These are phyloP conservation scores for Pseudevernia furfuracea DNA, from an alignment of 495 filamentous ascomycete species.

Conservation along the genomic window DNA sequence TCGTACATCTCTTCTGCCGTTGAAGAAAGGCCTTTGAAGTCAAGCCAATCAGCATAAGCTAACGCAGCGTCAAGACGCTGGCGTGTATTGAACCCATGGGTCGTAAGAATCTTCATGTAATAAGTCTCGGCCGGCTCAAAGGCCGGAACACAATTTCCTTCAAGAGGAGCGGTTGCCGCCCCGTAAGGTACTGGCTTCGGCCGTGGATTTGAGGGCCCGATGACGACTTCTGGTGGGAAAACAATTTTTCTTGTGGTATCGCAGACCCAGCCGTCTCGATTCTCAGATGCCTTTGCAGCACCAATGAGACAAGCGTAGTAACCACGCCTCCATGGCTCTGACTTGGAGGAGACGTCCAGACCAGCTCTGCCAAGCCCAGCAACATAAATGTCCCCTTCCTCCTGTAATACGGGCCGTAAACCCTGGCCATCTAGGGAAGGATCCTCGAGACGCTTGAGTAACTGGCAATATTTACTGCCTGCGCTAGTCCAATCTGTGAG, in stretches of 20 bases:
- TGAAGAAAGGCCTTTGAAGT: conserved; percentile 57
- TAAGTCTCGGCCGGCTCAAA: conserved; percentile 59
- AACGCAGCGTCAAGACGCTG: conserved; percentile 74
- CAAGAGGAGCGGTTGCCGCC: conserved; percentile 48
- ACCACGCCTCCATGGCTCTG: conserved; percentile 71
- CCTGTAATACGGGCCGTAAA: conserved; percentile 41
- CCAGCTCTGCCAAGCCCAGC: conserved; percentile 51
- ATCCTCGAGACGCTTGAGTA: conserved; percentile 58
- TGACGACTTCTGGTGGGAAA: conserved; percentile 61
- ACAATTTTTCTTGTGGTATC: conserved; percentile 57
- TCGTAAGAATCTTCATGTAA: conserved; percentile 73
- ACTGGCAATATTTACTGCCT: conserved; percentile 43
- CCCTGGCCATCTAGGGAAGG: conserved; percentile 57
- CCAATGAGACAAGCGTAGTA: conserved; percentile 77
- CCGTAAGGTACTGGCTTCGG: conserved; percentile 63
- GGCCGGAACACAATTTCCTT: conserved; percentile 61
- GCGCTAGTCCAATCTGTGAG: conserved; percentile 59
- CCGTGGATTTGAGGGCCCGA: conserved; percentile 74
- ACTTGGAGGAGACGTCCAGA: conserved; percentile 64
- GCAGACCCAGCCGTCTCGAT: conserved; percentile 65
- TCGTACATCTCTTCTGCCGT: conserved; percentile 61
- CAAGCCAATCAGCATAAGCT: conserved; percentile 74
- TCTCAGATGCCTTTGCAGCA: conserved; percentile 65
- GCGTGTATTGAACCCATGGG: conserved; percentile 60
- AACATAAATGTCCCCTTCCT: conserved; percentile 48